phyloP scores from a whole-genome alignment of 129 eudicot species.

The Flaveria brownii region DNA sequence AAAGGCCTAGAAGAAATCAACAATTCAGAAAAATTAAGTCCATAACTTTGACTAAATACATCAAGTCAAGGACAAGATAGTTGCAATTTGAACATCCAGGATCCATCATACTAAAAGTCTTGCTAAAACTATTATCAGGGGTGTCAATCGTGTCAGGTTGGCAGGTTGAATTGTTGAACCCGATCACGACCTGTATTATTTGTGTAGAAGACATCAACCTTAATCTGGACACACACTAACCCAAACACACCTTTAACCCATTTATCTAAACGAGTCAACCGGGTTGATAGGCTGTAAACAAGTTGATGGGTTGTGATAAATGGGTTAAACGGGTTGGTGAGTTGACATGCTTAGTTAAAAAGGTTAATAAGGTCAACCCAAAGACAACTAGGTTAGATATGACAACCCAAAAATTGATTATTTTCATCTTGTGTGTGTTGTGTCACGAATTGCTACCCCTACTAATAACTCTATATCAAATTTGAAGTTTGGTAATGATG shows the following conservation, averaged over 20 bases:
- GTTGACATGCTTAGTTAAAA: not conserved
- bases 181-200: not conserved
- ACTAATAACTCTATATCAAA: not conserved
- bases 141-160: not conserved
- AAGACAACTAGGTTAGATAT: not conserved
- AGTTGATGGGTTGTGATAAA: not conserved
- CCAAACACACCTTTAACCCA: not conserved
- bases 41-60: not conserved
- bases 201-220: not conserved
- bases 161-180: not conserved
- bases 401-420: not conserved
- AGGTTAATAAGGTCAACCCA: not conserved
- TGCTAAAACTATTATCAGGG: not conserved
- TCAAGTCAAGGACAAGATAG: not conserved
- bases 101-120: not conserved
- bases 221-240: not conserved
- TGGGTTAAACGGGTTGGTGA: not conserved
- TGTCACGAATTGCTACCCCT: not conserved
- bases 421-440: not conserved
- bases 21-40: conserved; percentile 3
- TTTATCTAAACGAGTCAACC: not conserved
- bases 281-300: not conserved
- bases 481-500: not conserved
- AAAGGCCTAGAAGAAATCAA: conserved; percentile 52
- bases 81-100: not conserved